phyloP scores from a whole-genome alignment of 2,329 filamentous ascomycete genomes.

The Trichoderma guizhouense region DNA sequence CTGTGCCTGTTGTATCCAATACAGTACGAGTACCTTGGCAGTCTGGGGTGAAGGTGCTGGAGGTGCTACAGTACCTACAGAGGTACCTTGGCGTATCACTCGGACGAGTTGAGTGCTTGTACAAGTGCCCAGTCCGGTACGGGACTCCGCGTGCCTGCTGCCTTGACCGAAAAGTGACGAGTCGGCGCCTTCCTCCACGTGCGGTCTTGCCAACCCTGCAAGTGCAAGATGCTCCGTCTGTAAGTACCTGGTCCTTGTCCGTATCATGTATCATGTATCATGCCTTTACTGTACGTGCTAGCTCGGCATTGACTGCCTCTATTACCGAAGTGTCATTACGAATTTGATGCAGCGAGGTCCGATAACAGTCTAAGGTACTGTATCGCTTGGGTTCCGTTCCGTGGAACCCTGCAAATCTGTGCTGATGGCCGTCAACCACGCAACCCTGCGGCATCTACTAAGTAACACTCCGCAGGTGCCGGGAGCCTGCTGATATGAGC shows the following conservation, averaged over 20 bases:
- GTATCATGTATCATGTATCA: not conserved
- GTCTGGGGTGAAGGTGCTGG: not conserved
- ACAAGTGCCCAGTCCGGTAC: not conserved
- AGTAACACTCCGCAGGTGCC: not conserved
- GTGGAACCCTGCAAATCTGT: not conserved
- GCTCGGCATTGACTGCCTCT: not conserved
- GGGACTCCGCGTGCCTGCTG: not conserved
- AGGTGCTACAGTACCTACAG: not conserved
- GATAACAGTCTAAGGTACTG: not conserved
- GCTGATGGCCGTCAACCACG: not conserved
- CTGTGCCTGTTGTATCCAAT: not conserved
- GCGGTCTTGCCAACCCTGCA: not conserved
- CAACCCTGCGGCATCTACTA: not conserved
- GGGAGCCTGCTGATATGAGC: not conserved
- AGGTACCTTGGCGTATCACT: not conserved
- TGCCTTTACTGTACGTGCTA: not conserved
- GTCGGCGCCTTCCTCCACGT: slow-evolving; percentile 3
- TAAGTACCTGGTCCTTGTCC: not conserved
- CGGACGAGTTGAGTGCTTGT: not conserved
- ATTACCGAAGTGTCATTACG: not conserved
- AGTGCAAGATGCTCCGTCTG: not conserved
- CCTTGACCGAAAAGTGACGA: not conserved
- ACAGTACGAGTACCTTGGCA: not conserved
- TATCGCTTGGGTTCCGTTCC: not conserved
- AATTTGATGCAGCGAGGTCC: not conserved